Base-by-base conservation (phyloP, 257 asterid species). In the Fraxinus anomala region DNA sequence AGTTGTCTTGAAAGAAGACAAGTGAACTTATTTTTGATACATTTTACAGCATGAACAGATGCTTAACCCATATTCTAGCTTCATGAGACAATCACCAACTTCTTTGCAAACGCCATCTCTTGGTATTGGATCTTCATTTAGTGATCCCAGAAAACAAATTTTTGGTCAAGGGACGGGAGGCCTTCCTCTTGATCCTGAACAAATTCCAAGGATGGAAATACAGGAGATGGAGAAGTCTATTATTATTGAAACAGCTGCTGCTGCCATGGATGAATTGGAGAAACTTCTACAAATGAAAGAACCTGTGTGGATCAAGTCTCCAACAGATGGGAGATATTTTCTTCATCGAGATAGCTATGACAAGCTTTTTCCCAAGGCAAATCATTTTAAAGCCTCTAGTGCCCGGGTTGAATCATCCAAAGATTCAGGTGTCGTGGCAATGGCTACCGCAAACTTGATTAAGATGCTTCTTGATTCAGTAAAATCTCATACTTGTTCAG, bases 341-440 rank as follows among this genome's bases (percentile, higher is more conserved):
- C 76, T 94, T 59, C 85, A 88, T 73, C 82, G 77, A 6, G 92
- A 88, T 24, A 83, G 82, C 73, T 91, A 94, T 73, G 89, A 88
- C 61, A 88, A 83, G 80, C 81, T 84, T 44, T 91, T 85, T 31
- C 88, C 92, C 40, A 85, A 85, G 79, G 21, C 73, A 30, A 74
- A 69, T 75, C 83, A 77, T 73, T 54, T 82, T 21, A 89, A 74
- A 66, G 76, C 78, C 14, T 47, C 85, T 39, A 85, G 80, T 71
- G 84, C 91, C 74, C 82, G 96, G 71, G 81, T 78, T 28, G 97
- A 94, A 84, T 94, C 98, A 11, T 91, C 97, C 0, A 91, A 83
- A 78, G 89, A 88, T 56, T 86, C 89, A 12, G 90, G 86, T 13
- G 83, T 85, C 86, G 94, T 94, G 51, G 77, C 86, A 71, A 84